Evolutionary conservation across 805 yeast species (phyloP), one percentile per base, ranked within the genome.

Genomic region (Yarrowia hollandica): DNA sequence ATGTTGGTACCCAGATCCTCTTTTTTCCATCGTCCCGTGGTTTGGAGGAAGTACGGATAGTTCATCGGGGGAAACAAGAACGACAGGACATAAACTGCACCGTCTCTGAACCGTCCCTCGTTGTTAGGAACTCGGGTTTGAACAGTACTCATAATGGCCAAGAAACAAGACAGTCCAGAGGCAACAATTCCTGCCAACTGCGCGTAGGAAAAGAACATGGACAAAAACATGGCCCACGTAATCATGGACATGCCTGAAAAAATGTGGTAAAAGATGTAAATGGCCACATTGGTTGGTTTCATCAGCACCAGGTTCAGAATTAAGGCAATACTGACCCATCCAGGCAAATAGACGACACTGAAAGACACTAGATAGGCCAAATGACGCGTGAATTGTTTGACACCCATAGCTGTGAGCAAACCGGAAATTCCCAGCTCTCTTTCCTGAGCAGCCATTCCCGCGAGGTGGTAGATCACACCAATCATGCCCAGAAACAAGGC

Each of bases 381-480:
- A 18, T 69, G 63, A 16, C 74, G 62, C 1, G 71, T 61, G 3
- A 61, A 12, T 39, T 66, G 60, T n/a, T 64, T 30, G 33, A 67
- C 67, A 1, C 73, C 74, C 74, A 71, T 71, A 34, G 66, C 60
- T 16, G 68, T 64, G 19, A 72, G 63, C 33, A 71, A 60, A 12
- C 64, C 63, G 5, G 73, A 59, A 35, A 72, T 60, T 1, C 74
- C 74, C 11, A 54, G 34, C 46, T 71, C 73, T 16, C 74, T 64
- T 46, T 71, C 74, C 44, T 60, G 63, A 15, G 74, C 71, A 7
- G 69, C 67, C 21, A 64, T 64, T 10, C 75, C 74, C 21, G 72
- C 64, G 12, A 72, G 63, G 38, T 71, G 74, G 61, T 71, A 71
- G n/a, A 68, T 62, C 26, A 70, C 71, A 23, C 74, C 74, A 57